Evolutionary conservation across 2,329 filamentous ascomycete genomes (phyloP).

Genomic region (Sporothrix mexicana): DNA sequence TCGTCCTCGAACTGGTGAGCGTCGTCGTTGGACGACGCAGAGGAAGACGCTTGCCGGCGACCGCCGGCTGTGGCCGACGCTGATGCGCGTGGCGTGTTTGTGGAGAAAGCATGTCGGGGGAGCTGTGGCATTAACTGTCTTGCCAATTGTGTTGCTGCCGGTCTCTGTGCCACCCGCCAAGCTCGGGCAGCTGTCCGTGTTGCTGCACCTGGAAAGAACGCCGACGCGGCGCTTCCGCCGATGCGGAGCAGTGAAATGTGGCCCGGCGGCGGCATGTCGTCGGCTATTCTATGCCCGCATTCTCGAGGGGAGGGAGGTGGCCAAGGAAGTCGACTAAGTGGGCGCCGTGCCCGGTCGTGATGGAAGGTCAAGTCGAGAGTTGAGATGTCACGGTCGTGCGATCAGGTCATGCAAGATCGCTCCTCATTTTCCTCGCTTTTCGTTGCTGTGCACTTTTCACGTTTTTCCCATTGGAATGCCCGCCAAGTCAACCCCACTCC

Average conservation of each 20-base stretch:
- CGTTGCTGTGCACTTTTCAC: not conserved
- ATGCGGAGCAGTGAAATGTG: slow-evolving; percentile 46
- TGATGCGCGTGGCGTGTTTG: slow-evolving; percentile 34
- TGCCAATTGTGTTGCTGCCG: not conserved
- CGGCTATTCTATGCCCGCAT: slow-evolving; percentile 8
- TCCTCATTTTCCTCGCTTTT: not conserved
- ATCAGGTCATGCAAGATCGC: slow-evolving; percentile 10
- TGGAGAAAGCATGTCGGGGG: slow-evolving; percentile 12
- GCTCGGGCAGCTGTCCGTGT: too few species aligned
- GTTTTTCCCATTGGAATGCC: slow-evolving; percentile 2
- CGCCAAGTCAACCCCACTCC: slow-evolving; percentile 2
- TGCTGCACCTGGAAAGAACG: too few species aligned
- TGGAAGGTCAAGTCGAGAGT: not conserved
- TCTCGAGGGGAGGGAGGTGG: not conserved
- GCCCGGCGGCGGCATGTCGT: slow-evolving; percentile 44
- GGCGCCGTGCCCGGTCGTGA: too few species aligned
- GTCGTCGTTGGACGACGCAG: not conserved
- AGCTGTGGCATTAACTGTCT: not conserved
- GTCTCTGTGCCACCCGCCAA: too few species aligned
- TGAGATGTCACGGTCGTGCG: not conserved
- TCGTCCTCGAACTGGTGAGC: slow-evolving; percentile 34
- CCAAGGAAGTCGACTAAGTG: not conserved
- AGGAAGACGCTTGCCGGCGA: not conserved
- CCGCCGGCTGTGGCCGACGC: slow-evolving; percentile 26
- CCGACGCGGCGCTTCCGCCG: slow-evolving; percentile 19